Evolutionary conservation across 371 early-diverging fungal genomes (phyloP).

Genomic region (Mortierella sp.): DNA sequence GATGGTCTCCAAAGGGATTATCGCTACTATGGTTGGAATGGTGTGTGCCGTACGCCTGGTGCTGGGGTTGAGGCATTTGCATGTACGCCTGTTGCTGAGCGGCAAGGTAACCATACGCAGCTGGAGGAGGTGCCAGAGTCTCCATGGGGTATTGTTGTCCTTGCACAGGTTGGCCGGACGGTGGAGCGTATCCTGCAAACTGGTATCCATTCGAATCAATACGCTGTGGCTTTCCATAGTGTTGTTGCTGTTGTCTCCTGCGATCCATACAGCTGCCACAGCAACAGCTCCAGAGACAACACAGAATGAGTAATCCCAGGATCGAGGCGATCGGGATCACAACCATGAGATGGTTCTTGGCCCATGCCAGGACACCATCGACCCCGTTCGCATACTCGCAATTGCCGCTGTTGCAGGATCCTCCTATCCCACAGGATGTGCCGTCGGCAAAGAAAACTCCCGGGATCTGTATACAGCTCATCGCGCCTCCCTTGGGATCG

Average conservation of each 20-base stretch:
- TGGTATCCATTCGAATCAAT: constrained; percentile 17
- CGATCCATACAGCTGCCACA: constrained; percentile 46
- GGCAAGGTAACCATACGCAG: constrained; percentile 24
- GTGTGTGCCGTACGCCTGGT: neutral
- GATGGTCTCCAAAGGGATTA: constrained; percentile 37
- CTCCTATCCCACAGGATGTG: constrained; percentile 86
- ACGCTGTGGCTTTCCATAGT: constrained; percentile 13
- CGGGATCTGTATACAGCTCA: constrained; percentile 77
- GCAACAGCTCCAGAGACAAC: constrained; percentile 64
- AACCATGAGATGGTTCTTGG: constrained; percentile 59
- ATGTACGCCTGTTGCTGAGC: neutral
- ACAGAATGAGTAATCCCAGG: constrained; percentile 63
- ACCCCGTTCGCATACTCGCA: constrained; percentile 63
- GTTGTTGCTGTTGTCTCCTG: constrained; percentile 18
- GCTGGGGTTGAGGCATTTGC: neutral
- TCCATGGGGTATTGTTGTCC: constrained; percentile 36
- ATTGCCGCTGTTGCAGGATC: constrained; percentile 65
- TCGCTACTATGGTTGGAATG: constrained; percentile 18
- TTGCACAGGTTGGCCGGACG: constrained; percentile 15
- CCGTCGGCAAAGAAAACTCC: constrained; percentile 88
- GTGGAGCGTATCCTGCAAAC: constrained; percentile 6
- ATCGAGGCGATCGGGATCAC: constrained; percentile 68
- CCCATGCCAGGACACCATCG: constrained; percentile 62
- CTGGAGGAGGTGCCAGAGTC: constrained; percentile 24
- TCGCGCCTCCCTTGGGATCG: constrained; percentile 60